Base-by-base conservation (phyloP, 2,329 filamentous ascomycete genomes). In the Xylaria sp. region DNA sequence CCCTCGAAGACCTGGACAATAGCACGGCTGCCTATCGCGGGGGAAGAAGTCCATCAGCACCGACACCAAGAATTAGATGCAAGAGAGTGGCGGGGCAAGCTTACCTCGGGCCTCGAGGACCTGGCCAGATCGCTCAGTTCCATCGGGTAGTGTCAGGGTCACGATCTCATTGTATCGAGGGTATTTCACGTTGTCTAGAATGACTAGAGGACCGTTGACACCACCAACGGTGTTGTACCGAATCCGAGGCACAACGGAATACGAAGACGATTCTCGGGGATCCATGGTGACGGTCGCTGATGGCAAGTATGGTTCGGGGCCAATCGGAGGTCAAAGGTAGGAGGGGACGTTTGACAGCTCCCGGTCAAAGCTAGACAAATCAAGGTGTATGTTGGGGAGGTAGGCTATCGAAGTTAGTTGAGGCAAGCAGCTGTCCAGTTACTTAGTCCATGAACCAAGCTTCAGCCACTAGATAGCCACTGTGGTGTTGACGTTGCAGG, bases 1-100 rank as follows among this genome's bases (percentile, higher is more conserved):
- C 96, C 96, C 84, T 99, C 96, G 81, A 99, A 99, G 75, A 98
- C 94, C 90, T 97, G 96, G 55, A 99, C 96, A 77, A 99, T 90
- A 69, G 96, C 96, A 82, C 94, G 90, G 84, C 92, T 94, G 80
- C 95, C 94, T 98, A 24, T 50, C 24, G 56, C 63, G 75, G 61
- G 64, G 61, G 63, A 55, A 51, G 75, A 19, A 63, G 56, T 32
- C 68, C n/a, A 68, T 78, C 68, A 77, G 72, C 60, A 69, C 30
- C 56, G 39, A 8, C 9, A 39, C 27, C 50, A 48, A 55, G 30
- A 61, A 57, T 51, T 36, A 27, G n/a, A n/a, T n/a, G 14, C 21
- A 55, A 56, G 39, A 36, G 50, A 39, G 32, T 39, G 32, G 36
- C n/a, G 34, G 17, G 9, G 53, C 51, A 57, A 67, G 73, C 78